These are phyloP conservation scores for Thelonectria rubi DNA, from an alignment of 2,329 filamentous ascomycete species.

Conservation along the genomic window DNA sequence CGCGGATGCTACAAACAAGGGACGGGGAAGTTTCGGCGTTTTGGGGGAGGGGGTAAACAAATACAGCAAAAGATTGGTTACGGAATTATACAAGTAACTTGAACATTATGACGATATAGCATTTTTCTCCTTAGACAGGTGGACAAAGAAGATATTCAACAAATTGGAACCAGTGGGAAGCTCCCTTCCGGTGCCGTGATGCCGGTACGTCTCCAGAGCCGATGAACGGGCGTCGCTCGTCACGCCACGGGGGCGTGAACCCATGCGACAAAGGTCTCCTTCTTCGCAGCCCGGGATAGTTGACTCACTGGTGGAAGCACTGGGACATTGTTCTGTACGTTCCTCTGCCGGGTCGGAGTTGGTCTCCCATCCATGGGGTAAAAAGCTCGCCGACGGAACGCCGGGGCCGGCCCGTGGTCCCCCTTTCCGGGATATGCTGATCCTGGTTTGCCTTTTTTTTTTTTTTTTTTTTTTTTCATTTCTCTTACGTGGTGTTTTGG, in stretches of 20 bases:
- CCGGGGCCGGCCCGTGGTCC: not conserved
- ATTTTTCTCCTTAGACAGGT: conserved; percentile 3
- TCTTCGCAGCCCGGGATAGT: too few relatives aligned
- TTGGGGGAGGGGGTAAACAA: conserved; percentile 12
- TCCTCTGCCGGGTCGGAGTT: not conserved
- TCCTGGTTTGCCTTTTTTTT: too few relatives aligned
- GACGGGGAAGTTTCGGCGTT: conserved; percentile 40
- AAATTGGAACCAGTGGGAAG: not conserved
- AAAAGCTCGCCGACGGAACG: not conserved
- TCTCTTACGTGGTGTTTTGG: too few relatives aligned
- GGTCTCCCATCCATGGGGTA: not conserved
- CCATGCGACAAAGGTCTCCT: not conserved
- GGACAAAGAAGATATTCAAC: not conserved
- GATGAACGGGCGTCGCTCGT: conserved; percentile 11
- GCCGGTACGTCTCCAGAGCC: not conserved
- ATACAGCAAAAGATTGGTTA: not conserved
- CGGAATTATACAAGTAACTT: too few relatives aligned
- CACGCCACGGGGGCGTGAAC: conserved; percentile 5
- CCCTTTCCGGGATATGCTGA: too few relatives aligned
- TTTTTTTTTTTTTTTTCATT: too few relatives aligned
- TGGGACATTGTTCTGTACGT: too few relatives aligned
- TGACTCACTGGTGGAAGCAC: too few relatives aligned
- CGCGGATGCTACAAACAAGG: conserved; percentile 20
- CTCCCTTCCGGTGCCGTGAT: conserved; percentile 1
- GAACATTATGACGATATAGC: conserved; percentile 2